Base-by-base conservation (phyloP, 208 protist genomes). In the Wallacemonas collosoma region DNA sequence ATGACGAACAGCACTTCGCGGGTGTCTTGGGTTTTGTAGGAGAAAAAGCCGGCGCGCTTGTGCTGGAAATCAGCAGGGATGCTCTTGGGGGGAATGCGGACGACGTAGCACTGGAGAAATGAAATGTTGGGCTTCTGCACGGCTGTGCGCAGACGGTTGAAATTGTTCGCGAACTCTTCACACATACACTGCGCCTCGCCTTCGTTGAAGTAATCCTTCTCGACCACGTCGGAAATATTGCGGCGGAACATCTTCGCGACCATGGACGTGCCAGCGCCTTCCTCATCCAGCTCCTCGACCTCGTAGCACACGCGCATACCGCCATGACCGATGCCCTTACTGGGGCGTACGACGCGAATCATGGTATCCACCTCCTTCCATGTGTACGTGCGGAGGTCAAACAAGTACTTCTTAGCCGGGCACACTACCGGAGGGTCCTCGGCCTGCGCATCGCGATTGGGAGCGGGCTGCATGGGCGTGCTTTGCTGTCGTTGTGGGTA, bases 181-280 rank as follows among this genome's bases (percentile, higher is more conserved):
- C 88, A 91, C 79, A 95, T 89, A 76, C 90, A 95, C 82, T 95
- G 90, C 47, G 90, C 87, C 68, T 85, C 83, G 17, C 88, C 90
- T 61, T 95, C 90, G 71, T 91, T 93, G 74, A 93, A 93, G 84
- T 95, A 95, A 68, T 95, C 90, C 79, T 82, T 82, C 75, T 95
- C 86, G 7, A 93, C 80, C 2, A 93, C 86, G 48, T 90, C 76
- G 45, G 64, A 76, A 48, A 95, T 86, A 64, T 91, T 82, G 50
- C 77, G 83, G 43, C 86, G 80, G 64, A 95, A 95, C 75, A 95
- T 77, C 83, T 95, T 95, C n/a, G 88, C 90, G 56, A 95, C 86
- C 83, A 93, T 94, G 8, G 70, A 55, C 35, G 80, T 86, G 14
- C 79, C 75, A 0, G 39, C 53, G 8, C 87, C 87, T 48, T 93